Percentiles rank a stretch among this genome's conserved stretches.
phyloP scores from a whole-genome alignment of 83 land plant genomes.

The Picea mariana region DNA sequence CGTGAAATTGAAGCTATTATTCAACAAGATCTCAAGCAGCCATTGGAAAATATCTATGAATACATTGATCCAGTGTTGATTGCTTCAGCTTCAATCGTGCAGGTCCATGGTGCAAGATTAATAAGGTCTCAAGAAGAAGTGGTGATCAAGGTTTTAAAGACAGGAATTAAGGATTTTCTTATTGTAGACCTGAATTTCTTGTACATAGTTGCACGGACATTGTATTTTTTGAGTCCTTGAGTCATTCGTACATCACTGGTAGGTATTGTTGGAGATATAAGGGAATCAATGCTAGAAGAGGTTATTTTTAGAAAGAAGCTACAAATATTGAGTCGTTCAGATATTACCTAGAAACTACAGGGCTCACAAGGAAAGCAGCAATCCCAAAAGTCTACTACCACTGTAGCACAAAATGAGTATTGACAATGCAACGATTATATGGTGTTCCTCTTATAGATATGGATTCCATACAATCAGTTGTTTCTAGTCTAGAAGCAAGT shows the following conservation, averaged over 20 bases:
- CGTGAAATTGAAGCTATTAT: constrained; percentile 59
- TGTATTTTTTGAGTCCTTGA: constrained; percentile 93
- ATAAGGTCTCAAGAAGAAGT: constrained; percentile 77
- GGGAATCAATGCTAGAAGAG: constrained; percentile 52
- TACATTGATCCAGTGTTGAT: constrained; percentile 83
- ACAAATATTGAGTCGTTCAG: constrained; percentile 37
- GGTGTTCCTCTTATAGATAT: constrained; percentile 49
- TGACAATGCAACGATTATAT: constrained; percentile 46
- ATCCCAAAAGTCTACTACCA: constrained; percentile 41
- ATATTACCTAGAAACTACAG: constrained; percentile 31
- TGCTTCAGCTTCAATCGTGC: constrained; percentile 85
- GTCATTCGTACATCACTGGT: constrained; percentile 84
- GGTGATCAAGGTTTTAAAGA: constrained; percentile 93
- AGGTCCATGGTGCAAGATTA: constrained; percentile 94
- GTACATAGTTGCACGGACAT: constrained; percentile 76
- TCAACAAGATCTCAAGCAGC: constrained; percentile 72
- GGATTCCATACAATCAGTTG: constrained; percentile 38
- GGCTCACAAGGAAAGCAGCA: constrained; percentile 36
- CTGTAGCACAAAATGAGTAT: constrained; percentile 42
- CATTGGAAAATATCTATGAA: constrained; percentile 85
- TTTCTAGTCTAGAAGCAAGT: constrained; percentile 20
- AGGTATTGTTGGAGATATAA: constrained; percentile 29
- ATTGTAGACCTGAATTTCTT: constrained; percentile 91
- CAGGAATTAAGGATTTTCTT: constrained; percentile 86
- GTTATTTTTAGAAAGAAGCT: constrained; percentile 47